Base-by-base conservation (phyloP, 2,329 filamentous ascomycete species). In the Juglanconis sp. region DNA sequence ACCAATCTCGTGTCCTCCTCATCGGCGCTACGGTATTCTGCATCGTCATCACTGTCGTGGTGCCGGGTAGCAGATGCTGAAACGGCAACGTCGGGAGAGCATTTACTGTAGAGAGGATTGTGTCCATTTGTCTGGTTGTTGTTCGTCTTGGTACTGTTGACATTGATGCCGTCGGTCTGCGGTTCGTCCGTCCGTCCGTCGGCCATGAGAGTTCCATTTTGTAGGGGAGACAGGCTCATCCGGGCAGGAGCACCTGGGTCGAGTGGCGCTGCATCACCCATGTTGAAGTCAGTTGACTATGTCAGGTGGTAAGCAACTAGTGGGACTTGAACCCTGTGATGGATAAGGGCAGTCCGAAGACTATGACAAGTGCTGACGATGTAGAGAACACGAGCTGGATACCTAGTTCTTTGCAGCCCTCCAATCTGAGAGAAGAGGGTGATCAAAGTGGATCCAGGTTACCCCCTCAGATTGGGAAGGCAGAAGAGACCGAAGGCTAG, bases 1-100 rank as follows among this genome's bases (percentile, higher is more conserved):
- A 66, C 57, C 53, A 63, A 64, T 59, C 62, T 59, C 44, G 63
- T 67, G 3, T 10, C 71, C 8, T 62, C 65, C 8, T 69, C 67
- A 38, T 65, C 65, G 15, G 72, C 68, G 15, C 60, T 67, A 44
- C 58, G 58, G 35, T 58, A 58, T 15, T 36, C 54, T 11, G 34
- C 5, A 17, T 62, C 52, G 24, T 61, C 47, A 4, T 61, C 51
- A 24, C 44, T 62, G 46, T 31, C 46, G 24, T 48, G 5, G 46
- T 11, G 17, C 2, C 8, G 24, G 3, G n/a, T 10, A 48, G 7
- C 24, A 17, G 24, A 30, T 5, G 24, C 7, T 24, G 17, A 17
- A 2, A 4, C 15, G 24, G 10, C 4, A 48, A 3, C 46, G 17
- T 17, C 8, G 42, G 15, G 15, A 5, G 17, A 4, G n/a, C 13